Percentiles rank a stretch among this genome's conserved stretches.
Evolutionary conservation across 768 basidiomycete species (phyloP).

Genomic region (Calocera viscosa): DNA sequence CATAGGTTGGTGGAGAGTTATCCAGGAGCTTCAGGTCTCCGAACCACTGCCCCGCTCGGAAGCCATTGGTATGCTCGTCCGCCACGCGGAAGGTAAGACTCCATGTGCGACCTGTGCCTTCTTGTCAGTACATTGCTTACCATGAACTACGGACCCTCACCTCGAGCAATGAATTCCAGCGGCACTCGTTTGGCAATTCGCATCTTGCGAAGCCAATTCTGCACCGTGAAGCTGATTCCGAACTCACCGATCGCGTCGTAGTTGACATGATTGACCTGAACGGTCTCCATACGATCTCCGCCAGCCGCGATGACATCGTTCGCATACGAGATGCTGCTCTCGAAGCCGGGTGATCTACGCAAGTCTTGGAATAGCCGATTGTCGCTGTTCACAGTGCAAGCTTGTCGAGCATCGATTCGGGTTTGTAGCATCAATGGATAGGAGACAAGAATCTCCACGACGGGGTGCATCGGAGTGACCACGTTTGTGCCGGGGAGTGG

Average conservation of each 20-base stretch:
- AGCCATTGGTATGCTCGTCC: neutral
- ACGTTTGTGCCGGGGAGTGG: neutral
- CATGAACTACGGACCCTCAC: neutral
- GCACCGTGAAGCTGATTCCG: neutral
- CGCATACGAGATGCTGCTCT: neutral
- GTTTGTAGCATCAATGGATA: slow-evolving; percentile 34
- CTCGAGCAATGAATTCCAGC: slow-evolving; percentile 3
- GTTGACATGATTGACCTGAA: slow-evolving; percentile 2
- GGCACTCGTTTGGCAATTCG: neutral
- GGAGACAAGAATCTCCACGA: slow-evolving; percentile 47
- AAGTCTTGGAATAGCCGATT: slow-evolving; percentile 49
- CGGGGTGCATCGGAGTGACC: slow-evolving; percentile 20
- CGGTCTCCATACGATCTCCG: neutral
- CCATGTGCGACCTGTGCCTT: neutral
- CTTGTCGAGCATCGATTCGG: slow-evolving; percentile 49
- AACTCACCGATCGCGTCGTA: neutral
- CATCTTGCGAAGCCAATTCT: slow-evolving; percentile 6
- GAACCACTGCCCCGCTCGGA: neutral
- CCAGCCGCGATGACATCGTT: neutral
- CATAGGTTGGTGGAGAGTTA: neutral
- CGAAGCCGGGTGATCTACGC: slow-evolving; percentile 39
- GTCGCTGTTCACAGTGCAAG: slow-evolving; percentile 52
- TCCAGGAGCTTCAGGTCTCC: neutral
- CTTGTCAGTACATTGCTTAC: neutral
- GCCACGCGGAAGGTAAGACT: neutral